Base-by-base conservation (phyloP, 2,329 filamentous ascomycete species). In the Colletotrichum horii region DNA sequence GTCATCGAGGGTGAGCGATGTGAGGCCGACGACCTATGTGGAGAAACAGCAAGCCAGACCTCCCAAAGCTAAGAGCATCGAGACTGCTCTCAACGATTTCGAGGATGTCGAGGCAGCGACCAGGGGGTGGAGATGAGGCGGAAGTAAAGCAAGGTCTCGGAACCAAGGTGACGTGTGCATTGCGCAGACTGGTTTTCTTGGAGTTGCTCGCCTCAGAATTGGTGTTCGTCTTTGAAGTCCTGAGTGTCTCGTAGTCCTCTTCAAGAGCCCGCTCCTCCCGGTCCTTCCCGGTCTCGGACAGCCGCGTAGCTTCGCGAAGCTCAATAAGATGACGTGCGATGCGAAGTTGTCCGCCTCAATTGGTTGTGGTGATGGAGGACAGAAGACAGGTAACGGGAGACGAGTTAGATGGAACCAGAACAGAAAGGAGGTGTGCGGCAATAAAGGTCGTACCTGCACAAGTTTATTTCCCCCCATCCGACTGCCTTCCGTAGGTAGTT, bases 211-310 rank as follows among this genome's bases (percentile, higher is more conserved):
- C 86, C 81, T 92, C 90, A 3, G 87, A 87, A 75, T 88, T 87
- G 16, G 91, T 91, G 77, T 93, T 92, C 5, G 84, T 83, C 80
- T 92, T 89, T 26, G 94, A 83, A 26, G 83, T 83, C 64, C 84
- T 83, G 76, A 93, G 83, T 24, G 82, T 79, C 67, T 86, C 85
- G 78, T 92, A 90, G 73, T 93, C 92, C 34, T 81, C 82, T 77
- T 91, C 89, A 60, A 94, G 84, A 77, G 88, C 87, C 36, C 79
- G 83, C 83, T 93, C 88, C 70, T 93, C 88, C 78, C 87, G 87
- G 75, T 87, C 87, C 78, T 90, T 89, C 82, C 94, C 93, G 34
- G 87, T 85, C 70, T 85, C 84, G 36, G 95, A 85, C 61, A 95
- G 83, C 77, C 90, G 88, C 26, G 36, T 8, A 38, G 36, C 36